phyloP scores from a whole-genome alignment of 352 stramenopile species.

The Phytophthora hybrid region DNA sequence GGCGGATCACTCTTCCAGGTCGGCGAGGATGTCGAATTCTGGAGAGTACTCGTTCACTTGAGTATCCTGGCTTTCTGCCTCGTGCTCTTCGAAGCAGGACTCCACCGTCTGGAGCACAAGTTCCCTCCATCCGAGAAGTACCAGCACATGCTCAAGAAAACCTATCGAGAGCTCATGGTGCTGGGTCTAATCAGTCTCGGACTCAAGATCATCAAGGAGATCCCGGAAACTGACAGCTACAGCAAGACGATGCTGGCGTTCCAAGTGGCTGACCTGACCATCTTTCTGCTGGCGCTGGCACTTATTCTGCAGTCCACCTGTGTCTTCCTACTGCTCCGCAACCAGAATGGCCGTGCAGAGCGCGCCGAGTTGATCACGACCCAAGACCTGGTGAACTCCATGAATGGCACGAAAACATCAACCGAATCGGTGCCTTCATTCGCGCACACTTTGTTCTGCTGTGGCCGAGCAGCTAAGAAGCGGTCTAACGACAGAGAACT shows the following conservation, averaged over 20 bases:
- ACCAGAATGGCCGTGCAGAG: constrained; percentile 48
- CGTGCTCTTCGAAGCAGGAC: constrained; percentile 50
- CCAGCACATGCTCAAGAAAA: constrained; percentile 72
- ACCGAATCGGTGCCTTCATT: constrained; percentile 6
- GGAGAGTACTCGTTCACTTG: constrained; percentile 55
- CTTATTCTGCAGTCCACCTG: constrained; percentile 55
- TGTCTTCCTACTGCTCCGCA: constrained; percentile 52
- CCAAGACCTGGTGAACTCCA: constrained; percentile 37
- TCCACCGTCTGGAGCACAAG: constrained; percentile 59
- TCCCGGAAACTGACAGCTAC: constrained; percentile 35
- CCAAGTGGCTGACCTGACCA: constrained; percentile 57
- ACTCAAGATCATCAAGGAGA: constrained; percentile 60
- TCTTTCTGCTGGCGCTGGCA: constrained; percentile 58
- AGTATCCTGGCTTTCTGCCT: constrained; percentile 57
- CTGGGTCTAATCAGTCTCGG: constrained; percentile 58
- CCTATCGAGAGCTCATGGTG: constrained; percentile 66
- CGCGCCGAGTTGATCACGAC: constrained; percentile 51
- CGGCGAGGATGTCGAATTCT: constrained; percentile 68
- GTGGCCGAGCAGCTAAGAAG: constrained; percentile 21
- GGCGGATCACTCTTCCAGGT: constrained; percentile 63
- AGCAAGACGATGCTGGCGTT: constrained; percentile 54
- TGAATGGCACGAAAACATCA: constrained; percentile 3
- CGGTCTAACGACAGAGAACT: constrained; percentile 23
- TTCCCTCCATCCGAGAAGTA: constrained; percentile 64
- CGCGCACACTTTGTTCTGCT: constrained; percentile 21